Evolutionary conservation across 176 grass and related monocot genomes (phyloP).

Genomic region (Avena eriantha): DNA sequence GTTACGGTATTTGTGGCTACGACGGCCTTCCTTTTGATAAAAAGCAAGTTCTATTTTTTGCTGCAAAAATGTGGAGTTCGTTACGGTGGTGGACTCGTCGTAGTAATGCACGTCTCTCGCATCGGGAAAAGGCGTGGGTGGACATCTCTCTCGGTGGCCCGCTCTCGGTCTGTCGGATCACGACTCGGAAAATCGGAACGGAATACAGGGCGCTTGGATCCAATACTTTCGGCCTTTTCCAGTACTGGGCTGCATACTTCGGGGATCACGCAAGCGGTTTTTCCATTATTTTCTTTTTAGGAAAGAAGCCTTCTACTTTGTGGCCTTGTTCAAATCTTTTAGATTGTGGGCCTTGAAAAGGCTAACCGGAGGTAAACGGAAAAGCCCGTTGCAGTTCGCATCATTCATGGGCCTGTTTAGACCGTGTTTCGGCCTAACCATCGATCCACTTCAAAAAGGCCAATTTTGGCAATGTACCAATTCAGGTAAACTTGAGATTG

Average conservation of each 20-base stretch:
- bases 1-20: background rate
- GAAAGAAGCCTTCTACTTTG: no score
- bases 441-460: no score
- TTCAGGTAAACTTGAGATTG: no score
- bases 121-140: background rate
- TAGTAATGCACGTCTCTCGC: background rate
- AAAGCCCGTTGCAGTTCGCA: no score
- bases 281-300: no score
- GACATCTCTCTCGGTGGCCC: background rate
- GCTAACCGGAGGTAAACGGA: background rate
- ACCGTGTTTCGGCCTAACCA: background rate
- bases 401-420: background rate
- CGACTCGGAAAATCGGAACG: background rate
- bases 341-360: background rate
- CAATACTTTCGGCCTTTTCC: background rate
- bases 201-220: background rate
- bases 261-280: no score
- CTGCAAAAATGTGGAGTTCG: background rate
- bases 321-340: background rate
- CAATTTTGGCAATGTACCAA: no score
- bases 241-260: background rate
- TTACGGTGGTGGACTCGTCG: background rate
- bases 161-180: background rate
- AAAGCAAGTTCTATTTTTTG: no score
- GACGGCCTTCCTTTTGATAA: background rate